Evolutionary conservation across 2,329 filamentous ascomycete species (phyloP), one percentile per base, ranked within the genome.

Genomic region (Mycogone perniciosa): DNA sequence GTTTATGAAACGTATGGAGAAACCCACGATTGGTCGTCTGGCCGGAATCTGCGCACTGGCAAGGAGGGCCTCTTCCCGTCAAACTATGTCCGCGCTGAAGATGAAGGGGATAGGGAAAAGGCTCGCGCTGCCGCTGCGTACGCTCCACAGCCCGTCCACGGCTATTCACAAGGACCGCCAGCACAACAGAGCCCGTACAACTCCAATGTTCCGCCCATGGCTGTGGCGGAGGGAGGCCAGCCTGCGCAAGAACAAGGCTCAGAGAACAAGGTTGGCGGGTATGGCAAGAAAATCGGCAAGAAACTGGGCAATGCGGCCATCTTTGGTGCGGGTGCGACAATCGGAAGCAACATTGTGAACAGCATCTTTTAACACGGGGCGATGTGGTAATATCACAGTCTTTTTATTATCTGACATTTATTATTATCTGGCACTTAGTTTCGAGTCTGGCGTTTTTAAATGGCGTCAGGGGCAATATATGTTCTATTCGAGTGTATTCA

Each of bases 11-110:
- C 20, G 71, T 91, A 95, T 74, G 20, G 20, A 20, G 93, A 96
- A 86, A 97, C 97, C 71, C 82, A 85, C 56, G 91, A 97, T 70
- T 97, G 92, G 92, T 96, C 90, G 89, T 85, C 89, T 76, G 92
- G 92, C 59, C 82, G 81, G 60, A 96, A 95, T 70, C 76, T 85
- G 63, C 83, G 89, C 48, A 95, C 90, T 7, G 86, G 86, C 50
- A 73, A 81, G 59, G 89, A 95, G 71, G 92, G 92, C 61, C 96
- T 97, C 67, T 97, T 97, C 78, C 92, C 92, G n/a, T 82, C 86
- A 60, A 89, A 81, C 67, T 97, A 97, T 66, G 91, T 95, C 56
- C 75, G 88, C 46, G 71, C 87, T 46, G 84, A 91, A 60, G 77
- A 86, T 58, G 83, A 86, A 67, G 65, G 64, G 60, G 77, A 86